Conservation (phyloP, 1,284 basidiomycete genomes). For the Ceratobasidium sp. region DNA sequence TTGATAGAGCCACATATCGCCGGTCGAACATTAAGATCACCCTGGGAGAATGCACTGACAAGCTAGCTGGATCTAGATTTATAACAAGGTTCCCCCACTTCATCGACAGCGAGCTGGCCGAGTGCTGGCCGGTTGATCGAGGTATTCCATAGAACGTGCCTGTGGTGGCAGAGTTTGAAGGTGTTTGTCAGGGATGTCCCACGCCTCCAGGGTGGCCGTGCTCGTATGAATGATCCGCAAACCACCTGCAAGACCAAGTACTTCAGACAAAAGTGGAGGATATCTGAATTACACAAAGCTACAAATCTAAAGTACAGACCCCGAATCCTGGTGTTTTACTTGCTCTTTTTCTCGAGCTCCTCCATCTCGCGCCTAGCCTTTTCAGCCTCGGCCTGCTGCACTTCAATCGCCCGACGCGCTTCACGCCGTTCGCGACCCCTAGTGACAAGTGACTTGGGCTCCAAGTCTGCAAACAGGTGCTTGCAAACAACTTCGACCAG, state of each 20-base stretch:
- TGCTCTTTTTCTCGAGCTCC: constrained; percentile 48
- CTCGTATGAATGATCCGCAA: background rate
- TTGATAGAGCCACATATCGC: background rate
- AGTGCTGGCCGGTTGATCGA: too few species aligned
- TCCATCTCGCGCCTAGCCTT: constrained; percentile 40
- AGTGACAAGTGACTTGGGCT: constrained; percentile 87
- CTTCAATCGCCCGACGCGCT: constrained; percentile 59
- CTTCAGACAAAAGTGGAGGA: background rate
- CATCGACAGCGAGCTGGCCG: too few species aligned
- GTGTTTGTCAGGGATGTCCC: too few species aligned
- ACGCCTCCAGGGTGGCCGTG: too few species aligned
- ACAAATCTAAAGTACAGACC: constrained; percentile 24
- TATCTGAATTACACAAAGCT: constrained; percentile 30
- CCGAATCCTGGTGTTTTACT: constrained; percentile 9
- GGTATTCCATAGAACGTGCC: too few species aligned
- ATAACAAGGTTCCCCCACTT: background rate
- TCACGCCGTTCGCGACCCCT: constrained; percentile 81
- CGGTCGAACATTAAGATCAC: background rate
- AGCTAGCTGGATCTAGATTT: background rate
- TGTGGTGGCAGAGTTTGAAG: too few species aligned
- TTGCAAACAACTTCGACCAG: constrained; percentile 88
- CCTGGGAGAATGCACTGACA: background rate
- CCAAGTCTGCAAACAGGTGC: constrained; percentile 86
- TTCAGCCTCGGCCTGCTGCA: constrained; percentile 45
- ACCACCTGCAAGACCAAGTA: background rate